phyloP scores from a whole-genome alignment of 768 basidiomycete species.

The Leccinum subgranulosum region DNA sequence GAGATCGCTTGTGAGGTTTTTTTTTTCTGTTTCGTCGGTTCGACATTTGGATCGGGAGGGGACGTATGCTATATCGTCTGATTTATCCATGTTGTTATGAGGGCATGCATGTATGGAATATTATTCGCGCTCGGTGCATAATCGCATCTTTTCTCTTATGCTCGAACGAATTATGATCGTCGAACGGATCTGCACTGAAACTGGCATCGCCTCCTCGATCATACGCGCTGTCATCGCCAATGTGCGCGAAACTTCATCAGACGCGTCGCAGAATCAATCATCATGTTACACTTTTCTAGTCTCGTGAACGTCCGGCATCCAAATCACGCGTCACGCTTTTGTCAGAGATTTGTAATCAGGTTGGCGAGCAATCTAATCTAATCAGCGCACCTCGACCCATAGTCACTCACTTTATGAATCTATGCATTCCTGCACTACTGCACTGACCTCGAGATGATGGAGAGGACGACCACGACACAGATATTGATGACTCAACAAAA shows the following conservation, averaged over 20 bases:
- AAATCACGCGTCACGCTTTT: no score
- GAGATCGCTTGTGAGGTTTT: neutral
- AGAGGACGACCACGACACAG: no score
- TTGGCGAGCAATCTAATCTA: no score
- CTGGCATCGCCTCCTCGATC: neutral
- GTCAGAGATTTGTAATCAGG: no score
- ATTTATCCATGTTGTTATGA: conserved; percentile 15
- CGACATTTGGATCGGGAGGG: neutral
- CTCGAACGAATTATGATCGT: neutral
- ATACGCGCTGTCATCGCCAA: neutral
- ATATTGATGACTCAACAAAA: no score
- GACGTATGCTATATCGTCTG: conserved; percentile 7
- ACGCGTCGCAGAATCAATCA: neutral
- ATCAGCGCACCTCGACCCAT: no score
- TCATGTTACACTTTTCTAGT: neutral
- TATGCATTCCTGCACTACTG: no score
- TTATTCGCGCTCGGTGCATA: neutral
- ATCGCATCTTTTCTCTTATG: neutral
- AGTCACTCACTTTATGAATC: no score
- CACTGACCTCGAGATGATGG: no score
- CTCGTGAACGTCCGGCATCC: no score
- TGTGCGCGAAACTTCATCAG: neutral
- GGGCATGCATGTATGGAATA: conserved; percentile 13
- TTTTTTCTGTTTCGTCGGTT: neutral
- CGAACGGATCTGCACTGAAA: neutral